Evolutionary conservation across 2,329 filamentous ascomycete genomes (phyloP).

Genomic region (Sclerotinia borealis): DNA sequence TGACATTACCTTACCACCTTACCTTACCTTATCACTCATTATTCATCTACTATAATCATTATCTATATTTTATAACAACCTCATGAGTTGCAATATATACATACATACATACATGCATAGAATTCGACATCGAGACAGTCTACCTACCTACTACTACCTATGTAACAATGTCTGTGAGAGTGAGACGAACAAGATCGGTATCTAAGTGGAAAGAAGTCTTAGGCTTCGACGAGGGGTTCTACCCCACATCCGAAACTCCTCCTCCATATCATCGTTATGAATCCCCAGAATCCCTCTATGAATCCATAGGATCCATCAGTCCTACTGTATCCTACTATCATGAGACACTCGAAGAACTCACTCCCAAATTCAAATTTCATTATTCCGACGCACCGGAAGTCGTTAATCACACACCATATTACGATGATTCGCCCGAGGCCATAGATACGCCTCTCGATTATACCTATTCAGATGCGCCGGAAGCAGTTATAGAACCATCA

Average conservation of each 20-base stretch:
- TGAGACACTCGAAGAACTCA: constrained; percentile 13
- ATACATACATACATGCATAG: background rate
- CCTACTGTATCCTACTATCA: constrained; percentile 12
- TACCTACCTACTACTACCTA: too few relatives aligned
- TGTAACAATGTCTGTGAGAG: constrained; percentile 15
- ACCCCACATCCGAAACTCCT: constrained; percentile 11
- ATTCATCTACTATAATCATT: background rate
- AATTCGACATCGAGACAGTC: background rate
- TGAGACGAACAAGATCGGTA: constrained; percentile 22
- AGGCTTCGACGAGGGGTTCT: constrained; percentile 26
- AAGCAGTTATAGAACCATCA: background rate
- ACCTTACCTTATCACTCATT: background rate
- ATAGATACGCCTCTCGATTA: constrained; percentile 8
- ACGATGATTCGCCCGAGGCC: constrained; percentile 6
- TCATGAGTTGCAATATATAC: too few relatives aligned
- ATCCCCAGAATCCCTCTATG: constrained; percentile 12
- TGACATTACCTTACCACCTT: background rate
- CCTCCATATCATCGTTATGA: constrained; percentile 12
- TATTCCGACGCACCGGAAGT: constrained; percentile 10
- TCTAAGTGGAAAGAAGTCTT: constrained; percentile 30
- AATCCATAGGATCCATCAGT: constrained; percentile 10
- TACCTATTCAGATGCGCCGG: constrained; percentile 12
- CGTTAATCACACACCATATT: background rate
- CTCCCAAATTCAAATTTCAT: constrained; percentile 10
- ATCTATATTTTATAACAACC: background rate